A percentile compares a stretch with the other conserved stretches of the same genome.
phyloP scores from a whole-genome alignment of 2,329 filamentous ascomycete species.

The Seiridium unicorne region DNA sequence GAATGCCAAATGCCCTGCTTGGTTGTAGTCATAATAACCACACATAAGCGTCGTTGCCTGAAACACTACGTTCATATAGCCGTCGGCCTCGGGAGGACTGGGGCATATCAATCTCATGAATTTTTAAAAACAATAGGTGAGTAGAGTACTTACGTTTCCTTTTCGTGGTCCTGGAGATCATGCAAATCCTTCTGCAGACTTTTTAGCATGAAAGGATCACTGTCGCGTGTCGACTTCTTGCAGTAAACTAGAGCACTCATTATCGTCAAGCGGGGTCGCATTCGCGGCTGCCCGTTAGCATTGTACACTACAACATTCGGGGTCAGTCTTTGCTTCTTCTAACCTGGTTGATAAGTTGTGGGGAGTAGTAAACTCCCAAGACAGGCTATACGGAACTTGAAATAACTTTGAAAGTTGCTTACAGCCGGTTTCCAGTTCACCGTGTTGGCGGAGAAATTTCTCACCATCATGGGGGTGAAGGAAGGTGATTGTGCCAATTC shows the following conservation, averaged over 20 bases:
- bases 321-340: too few species aligned
- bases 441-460: slow-evolving; percentile 35
- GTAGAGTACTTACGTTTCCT: slow-evolving; percentile 7
- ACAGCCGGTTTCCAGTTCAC: slow-evolving; percentile 10
- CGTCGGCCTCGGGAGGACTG: not conserved
- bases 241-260: slow-evolving; percentile 28
- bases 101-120: not conserved
- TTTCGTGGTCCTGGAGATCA: slow-evolving; percentile 20
- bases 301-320: not conserved
- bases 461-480: slow-evolving; percentile 34
- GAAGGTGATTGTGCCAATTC: slow-evolving; percentile 41
- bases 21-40: slow-evolving; percentile 45
- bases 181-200: slow-evolving; percentile 30
- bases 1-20: slow-evolving; percentile 35
- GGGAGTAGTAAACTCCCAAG: too few species aligned
- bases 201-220: slow-evolving; percentile 33
- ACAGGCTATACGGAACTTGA: too few species aligned
- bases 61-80: slow-evolving; percentile 19
- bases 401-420: too few species aligned
- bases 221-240: slow-evolving; percentile 31
- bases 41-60: slow-evolving; percentile 32
- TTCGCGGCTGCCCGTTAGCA: slow-evolving; percentile 8
- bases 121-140: not conserved
- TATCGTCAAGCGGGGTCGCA: slow-evolving; percentile 24
- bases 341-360: too few species aligned